These are phyloP conservation scores for Murraya koenigii DNA, from an alignment of 345 rosid genomes.

Conservation along the genomic window DNA sequence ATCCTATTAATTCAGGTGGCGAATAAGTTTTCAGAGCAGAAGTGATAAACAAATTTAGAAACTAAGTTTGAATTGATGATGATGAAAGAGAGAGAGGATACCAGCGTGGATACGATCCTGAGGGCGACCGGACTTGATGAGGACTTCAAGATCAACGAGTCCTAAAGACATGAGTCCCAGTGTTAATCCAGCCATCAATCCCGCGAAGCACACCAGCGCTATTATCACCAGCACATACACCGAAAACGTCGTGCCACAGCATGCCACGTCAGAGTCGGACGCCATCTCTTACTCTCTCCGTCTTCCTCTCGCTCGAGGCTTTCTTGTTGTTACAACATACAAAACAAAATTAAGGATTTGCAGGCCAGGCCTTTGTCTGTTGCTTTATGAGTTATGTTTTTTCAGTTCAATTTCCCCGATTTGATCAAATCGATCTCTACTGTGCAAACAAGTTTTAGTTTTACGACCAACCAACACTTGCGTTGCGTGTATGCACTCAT, in stretches of 20 bases:
- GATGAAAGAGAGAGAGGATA: constrained; percentile 16
- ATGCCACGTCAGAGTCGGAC: constrained; percentile 32
- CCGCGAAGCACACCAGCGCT: constrained; percentile 76
- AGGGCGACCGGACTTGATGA: constrained; percentile 87
- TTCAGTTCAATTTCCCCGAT: not conserved
- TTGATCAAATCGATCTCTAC: not conserved
- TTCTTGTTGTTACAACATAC: not conserved
- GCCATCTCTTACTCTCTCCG: constrained; percentile 22
- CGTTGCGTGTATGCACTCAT: not conserved
- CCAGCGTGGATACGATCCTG: constrained; percentile 83
- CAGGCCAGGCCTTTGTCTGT: not conserved
- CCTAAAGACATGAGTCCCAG: constrained; percentile 95
- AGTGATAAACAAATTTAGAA: not conserved
- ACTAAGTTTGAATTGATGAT: not conserved
- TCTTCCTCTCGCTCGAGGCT: not conserved
- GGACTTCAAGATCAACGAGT: constrained; percentile 95
- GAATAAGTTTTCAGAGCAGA: not conserved
- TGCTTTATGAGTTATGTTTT: not conserved
- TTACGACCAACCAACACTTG: not conserved
- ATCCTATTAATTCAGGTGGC: not conserved
- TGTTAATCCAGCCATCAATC: constrained; percentile 92
- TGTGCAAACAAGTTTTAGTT: not conserved
- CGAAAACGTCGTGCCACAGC: constrained; percentile 55
- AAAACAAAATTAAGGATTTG: not conserved
- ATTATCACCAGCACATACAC: constrained; percentile 42